phyloP scores from a whole-genome alignment of 805 yeast species.

The Candida parachauliodes region DNA sequence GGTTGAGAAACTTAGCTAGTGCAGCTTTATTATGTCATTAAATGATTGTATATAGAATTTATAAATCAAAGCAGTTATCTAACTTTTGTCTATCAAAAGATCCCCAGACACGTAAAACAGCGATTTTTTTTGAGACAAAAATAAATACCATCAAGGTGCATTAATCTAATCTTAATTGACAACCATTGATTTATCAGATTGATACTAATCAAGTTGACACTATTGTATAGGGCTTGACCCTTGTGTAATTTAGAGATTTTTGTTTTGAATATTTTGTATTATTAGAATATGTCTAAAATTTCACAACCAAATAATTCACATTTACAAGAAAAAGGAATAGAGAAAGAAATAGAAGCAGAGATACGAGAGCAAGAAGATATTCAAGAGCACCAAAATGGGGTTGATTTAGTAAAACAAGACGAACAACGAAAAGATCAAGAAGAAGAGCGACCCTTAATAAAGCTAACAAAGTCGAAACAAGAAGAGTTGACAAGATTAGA shows the following conservation, averaged over 20 bases:
- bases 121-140: not conserved
- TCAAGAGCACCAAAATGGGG: no score
- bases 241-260: not conserved
- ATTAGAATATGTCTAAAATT: not conserved
- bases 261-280: not conserved
- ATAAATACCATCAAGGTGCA: not conserved
- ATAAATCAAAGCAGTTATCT: no score
- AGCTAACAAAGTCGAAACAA: slow-evolving; percentile 2
- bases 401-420: not conserved
- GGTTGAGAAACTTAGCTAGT: slow-evolving; percentile 75
- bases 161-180: not conserved
- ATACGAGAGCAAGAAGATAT: no score
- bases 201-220: no score
- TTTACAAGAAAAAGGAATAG: no score
- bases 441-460: not conserved
- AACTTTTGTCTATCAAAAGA: no score
- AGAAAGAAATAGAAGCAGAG: no score
- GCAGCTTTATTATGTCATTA: slow-evolving; percentile 52
- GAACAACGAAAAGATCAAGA: not conserved
- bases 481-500: slow-evolving; percentile 2
- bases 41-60: not conserved
- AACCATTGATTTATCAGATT: no score
- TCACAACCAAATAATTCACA: not conserved
- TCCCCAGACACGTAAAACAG: slow-evolving; percentile 6
- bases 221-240: not conserved